A percentile compares a stretch with the other conserved stretches of the same genome.
Evolutionary conservation across 2,329 filamentous ascomycete species (phyloP).

Genomic region (Sporothrix luriei): DNA sequence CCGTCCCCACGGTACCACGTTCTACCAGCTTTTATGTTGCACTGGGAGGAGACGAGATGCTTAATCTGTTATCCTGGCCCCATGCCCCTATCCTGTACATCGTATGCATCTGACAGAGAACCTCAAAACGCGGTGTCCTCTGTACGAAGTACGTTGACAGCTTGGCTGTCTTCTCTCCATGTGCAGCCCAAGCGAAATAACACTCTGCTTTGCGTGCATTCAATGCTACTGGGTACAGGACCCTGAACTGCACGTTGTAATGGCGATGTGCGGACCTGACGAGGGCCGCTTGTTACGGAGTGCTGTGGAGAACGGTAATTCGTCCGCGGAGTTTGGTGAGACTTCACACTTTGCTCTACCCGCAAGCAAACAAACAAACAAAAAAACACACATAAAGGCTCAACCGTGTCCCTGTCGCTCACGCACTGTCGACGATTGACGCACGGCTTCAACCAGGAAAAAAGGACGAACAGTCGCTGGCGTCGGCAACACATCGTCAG

Average conservation of each 20-base stretch:
- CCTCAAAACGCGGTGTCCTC: background rate
- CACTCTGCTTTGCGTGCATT: background rate
- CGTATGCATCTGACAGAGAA: background rate
- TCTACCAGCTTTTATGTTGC: slow-evolving; percentile 1
- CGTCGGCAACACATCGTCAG: slow-evolving; percentile 18
- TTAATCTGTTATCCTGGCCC: background rate
- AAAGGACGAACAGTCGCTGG: slow-evolving; percentile 21
- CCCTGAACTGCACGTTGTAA: slow-evolving; percentile 14
- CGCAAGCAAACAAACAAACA: background rate
- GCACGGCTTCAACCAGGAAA: slow-evolving; percentile 6
- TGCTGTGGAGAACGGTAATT: too few relatives aligned
- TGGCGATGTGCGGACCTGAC: background rate
- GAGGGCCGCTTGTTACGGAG: background rate
- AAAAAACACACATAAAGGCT: background rate
- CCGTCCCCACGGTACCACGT: background rate
- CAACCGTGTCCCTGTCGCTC: slow-evolving; percentile 9
- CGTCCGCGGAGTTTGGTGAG: background rate
- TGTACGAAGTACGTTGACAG: background rate
- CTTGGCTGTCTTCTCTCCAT: background rate
- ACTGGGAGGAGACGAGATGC: slow-evolving; percentile 7
- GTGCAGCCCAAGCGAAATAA: background rate
- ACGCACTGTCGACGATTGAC: background rate
- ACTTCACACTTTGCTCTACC: background rate
- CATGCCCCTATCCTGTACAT: slow-evolving; percentile 19
- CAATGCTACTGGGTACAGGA: background rate